Evolutionary conservation across 2,329 filamentous ascomycete genomes (phyloP).

Genomic region (Tolypocladium cylindrosporum): DNA sequence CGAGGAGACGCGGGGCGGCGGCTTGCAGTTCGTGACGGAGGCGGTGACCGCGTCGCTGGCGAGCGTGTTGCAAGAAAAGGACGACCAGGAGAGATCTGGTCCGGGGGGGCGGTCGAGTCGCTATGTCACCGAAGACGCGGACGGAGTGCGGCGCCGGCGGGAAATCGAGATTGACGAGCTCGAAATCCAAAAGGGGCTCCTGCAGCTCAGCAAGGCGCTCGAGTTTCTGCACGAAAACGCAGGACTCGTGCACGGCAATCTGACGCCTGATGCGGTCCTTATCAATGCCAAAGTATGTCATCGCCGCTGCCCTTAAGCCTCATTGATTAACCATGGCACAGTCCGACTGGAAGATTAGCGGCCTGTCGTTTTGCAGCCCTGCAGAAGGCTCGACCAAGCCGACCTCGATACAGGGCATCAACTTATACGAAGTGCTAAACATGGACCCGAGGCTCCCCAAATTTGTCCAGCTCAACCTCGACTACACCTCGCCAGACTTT

Average conservation of each 20-base stretch:
- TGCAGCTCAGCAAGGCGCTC: constrained; percentile 87
- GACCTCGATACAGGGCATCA: constrained; percentile 70
- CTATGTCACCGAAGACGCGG: constrained; percentile 70
- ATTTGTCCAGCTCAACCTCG: constrained; percentile 78
- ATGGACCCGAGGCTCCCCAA: constrained; percentile 75
- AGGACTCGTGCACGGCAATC: constrained; percentile 83
- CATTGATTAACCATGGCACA: constrained; percentile 26
- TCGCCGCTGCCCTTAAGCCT: constrained; percentile 4
- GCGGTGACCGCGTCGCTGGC: constrained; percentile 82
- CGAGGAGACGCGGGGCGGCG: constrained; percentile 84
- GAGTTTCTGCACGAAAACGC: constrained; percentile 96
- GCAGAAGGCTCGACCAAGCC: constrained; percentile 64
- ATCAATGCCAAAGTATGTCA: constrained; percentile 78
- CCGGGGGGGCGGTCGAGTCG: constrained; percentile 63
- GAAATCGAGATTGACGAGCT: constrained; percentile 93
- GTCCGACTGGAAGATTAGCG: constrained; percentile 98
- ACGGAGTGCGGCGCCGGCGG: constrained; percentile 60
- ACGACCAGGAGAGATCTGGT: constrained; percentile 67
- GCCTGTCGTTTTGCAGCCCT: constrained; percentile 80
- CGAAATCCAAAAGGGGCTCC: constrained; percentile 90
- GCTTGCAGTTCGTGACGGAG: constrained; percentile 93
- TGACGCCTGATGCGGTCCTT: constrained; percentile 87
- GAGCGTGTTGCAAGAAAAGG: constrained; percentile 74
- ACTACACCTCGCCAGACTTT: constrained; percentile 92
- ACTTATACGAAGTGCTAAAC: constrained; percentile 73